Evolutionary conservation across 2,329 filamentous ascomycete species (phyloP).

Genomic region (Fusarium annulatum): DNA sequence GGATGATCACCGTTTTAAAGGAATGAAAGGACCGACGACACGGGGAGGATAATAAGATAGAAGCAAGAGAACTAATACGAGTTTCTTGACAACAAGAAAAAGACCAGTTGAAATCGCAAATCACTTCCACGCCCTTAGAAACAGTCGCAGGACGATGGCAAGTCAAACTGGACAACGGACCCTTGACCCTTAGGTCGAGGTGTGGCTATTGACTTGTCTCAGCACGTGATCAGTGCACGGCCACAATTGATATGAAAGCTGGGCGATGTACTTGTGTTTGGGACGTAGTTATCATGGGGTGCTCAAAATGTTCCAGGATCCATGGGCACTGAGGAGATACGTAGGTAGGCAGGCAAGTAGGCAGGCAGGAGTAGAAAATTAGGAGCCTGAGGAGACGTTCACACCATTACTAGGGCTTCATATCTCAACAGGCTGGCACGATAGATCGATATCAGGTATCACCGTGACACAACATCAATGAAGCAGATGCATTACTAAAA

Average conservation of each 20-base stretch:
- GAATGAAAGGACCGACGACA: not conserved
- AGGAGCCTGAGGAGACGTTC: not conserved
- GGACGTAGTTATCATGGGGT: not conserved
- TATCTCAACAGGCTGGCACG: not conserved
- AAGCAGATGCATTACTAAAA: not conserved
- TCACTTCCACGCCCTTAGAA: conserved; percentile 29
- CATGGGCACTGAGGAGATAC: not conserved
- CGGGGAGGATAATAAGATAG: not conserved
- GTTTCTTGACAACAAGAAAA: conserved; percentile 1
- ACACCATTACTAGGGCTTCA: not conserved
- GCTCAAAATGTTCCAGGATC: not conserved
- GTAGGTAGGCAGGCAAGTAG: not conserved
- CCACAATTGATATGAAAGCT: not conserved
- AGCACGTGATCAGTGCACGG: conserved; percentile 41
- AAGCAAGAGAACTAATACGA: not conserved
- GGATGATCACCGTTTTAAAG: conserved; percentile 28
- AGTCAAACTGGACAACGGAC: conserved; percentile 39
- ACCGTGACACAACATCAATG: not conserved
- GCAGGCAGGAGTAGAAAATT: not conserved
- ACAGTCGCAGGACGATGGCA: conserved; percentile 22
- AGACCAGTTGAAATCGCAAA: conserved; percentile 13
- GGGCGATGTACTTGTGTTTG: not conserved
- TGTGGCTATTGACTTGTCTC: conserved; percentile 22
- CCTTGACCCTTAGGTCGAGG: conserved; percentile 11
- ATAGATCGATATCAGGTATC: not conserved